A percentile compares a stretch with the other conserved stretches of the same genome.
phyloP scores from a whole-genome alignment of 495 filamentous ascomycete genomes.

The Xylaria scruposa region DNA sequence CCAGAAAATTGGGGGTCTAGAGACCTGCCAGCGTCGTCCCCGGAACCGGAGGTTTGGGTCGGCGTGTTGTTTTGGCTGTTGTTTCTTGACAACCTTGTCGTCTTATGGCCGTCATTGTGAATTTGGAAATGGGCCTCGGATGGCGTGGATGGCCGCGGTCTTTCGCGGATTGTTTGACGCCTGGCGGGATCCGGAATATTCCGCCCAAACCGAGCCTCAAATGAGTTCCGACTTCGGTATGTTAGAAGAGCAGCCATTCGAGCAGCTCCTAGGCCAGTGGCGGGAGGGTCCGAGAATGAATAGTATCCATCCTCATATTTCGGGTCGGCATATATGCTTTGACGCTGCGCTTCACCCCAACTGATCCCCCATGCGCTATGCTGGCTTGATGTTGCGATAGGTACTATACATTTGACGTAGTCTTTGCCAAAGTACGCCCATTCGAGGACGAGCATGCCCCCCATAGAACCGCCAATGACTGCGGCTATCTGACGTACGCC shows the following conservation, averaged over 20 bases:
- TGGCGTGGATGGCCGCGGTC: conserved; percentile 65
- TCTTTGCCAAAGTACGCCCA: conserved; percentile 96
- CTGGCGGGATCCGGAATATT: conserved; percentile 87
- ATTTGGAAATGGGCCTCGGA: conserved; percentile 88
- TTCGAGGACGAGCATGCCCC: conserved; percentile 95
- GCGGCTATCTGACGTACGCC: conserved; percentile 86
- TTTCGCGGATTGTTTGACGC: conserved; percentile 77
- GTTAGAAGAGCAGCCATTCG: conserved; percentile 96
- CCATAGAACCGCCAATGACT: conserved; percentile 96
- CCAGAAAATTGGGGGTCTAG: conserved; percentile 82
- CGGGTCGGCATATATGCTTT: conserved; percentile 97
- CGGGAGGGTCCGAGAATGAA: conserved; percentile 78
- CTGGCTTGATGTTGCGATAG: conserved; percentile 91
- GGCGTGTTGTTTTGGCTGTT: conserved; percentile 47
- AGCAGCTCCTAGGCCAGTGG: conserved; percentile 87
- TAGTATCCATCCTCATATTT: conserved; percentile 99
- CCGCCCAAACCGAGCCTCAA: conserved; percentile 91
- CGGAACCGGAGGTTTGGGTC: conserved; percentile 45
- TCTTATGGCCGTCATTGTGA: conserved; percentile 93
- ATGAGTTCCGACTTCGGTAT: conserved; percentile 95
- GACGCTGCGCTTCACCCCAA: conserved; percentile 96
- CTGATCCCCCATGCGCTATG: conserved; percentile 99
- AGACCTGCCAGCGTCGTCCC: conserved; percentile 42
- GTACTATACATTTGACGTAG: conserved; percentile 89
- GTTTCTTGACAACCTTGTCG: conserved; percentile 46